Evolutionary conservation across 495 filamentous ascomycete genomes (phyloP), one percentile per base, ranked within the genome.

Genomic region (Aspergillus sclerotioniger): DNA sequence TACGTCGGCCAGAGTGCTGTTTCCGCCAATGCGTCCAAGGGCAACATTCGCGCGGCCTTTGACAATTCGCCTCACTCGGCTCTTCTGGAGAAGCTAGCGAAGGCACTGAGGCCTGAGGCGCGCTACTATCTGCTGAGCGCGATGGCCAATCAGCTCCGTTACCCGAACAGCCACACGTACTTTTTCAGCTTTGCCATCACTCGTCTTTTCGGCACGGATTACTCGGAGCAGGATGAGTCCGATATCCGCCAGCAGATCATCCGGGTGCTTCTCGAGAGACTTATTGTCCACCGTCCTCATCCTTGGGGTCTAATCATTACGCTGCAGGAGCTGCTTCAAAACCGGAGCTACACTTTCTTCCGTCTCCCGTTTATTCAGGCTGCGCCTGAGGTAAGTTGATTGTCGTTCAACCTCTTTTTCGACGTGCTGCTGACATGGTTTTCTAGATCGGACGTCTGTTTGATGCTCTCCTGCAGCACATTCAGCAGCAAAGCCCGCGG

Each of bases 241-340:
- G 90, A 94, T 54, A 86, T 96, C 51, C 87, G 91, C 29, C 87
- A 98, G 72, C 90, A 95, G 70, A 90, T 98, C 60, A 89, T 90
- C 44, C 84, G 92, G 21, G 85, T 97, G 44, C 74, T 98, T 44
- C 71, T 97, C 6, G 94, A 99, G 77, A 82, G 94, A 39, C 73
- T 96, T 49, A 84, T 93, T 51, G 90, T 92, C 16, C 90, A 90
- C 70, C 90, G 92, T 68, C 94, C 94, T 31, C 95, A 98, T 69
- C 92, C 94, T 13, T 99, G 94, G 94, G 94, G 94, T 15, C 72
- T 98, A 41, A 90, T 97, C 70, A 87, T 96, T 56, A 96, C 91
- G 19, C 81, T 95, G 49, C 75, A 95, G 45, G 95, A 98, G 75
- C 79, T 99, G 46, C 79, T 96, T 55, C 94, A 96, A 76, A 97